phyloP scores from a whole-genome alignment of 768 basidiomycete genomes.

The Pholiota microspora region DNA sequence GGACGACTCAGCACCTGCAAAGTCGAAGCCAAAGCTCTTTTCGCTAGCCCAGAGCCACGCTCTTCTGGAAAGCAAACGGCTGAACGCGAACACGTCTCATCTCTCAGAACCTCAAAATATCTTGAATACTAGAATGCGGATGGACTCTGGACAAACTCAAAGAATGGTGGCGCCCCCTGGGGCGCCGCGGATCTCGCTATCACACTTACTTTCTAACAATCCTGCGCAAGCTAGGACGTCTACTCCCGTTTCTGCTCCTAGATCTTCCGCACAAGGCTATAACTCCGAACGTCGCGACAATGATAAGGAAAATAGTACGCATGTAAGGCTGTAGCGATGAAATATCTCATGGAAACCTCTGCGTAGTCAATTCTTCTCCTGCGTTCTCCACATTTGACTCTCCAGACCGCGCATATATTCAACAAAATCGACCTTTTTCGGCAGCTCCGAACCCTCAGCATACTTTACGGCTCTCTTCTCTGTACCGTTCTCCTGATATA shows the following conservation, averaged over 20 bases:
- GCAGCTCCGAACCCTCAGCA: slow-evolving; percentile 1
- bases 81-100: slow-evolving; percentile 5
- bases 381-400: slow-evolving; percentile 5
- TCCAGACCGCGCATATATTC: slow-evolving; percentile 25
- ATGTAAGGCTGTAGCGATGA: background rate
- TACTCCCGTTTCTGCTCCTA: background rate
- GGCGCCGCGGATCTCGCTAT: slow-evolving; percentile 9
- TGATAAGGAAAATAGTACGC: slow-evolving; percentile 4
- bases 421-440: slow-evolving; percentile 8
- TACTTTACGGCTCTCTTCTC: background rate
- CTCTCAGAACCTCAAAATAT: background rate
- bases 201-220: slow-evolving; percentile 8
- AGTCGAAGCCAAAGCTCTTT: background rate
- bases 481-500: background rate
- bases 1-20: background rate
- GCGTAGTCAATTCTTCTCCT: slow-evolving; percentile 15
- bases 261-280: background rate
- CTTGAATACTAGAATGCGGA: background rate
- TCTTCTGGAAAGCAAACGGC: slow-evolving; percentile 2
- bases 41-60: slow-evolving; percentile 3
- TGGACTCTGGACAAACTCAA: background rate
- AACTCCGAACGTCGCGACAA: background rate
- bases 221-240: background rate
- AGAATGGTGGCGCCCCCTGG: background rate
- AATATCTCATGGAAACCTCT: background rate